A percentile compares a stretch with the other conserved stretches of the same genome.
Conservation (phyloP, 768 basidiomycete genomes). For the Mycena chlorophos region DNA sequence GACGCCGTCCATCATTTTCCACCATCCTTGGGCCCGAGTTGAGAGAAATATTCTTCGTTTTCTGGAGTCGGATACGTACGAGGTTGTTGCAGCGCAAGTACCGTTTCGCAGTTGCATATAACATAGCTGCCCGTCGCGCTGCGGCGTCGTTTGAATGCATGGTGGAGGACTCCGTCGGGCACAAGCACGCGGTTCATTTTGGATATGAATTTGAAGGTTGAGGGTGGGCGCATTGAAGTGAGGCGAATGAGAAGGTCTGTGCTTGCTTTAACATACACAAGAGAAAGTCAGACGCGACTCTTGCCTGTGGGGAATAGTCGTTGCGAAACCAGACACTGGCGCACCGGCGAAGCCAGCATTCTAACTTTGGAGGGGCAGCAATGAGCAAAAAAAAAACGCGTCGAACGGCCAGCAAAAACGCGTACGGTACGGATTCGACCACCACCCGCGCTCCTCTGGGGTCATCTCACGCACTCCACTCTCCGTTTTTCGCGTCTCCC, state of each 20-base stretch:
- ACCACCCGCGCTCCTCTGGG: constrained; percentile 60
- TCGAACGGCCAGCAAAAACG: constrained; percentile 23
- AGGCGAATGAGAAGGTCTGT: constrained; percentile 71
- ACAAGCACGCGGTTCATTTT: background rate
- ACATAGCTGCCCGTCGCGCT: background rate
- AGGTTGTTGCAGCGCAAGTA: background rate
- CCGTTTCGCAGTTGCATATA: background rate
- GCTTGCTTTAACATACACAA: background rate
- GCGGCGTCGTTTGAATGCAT: background rate
- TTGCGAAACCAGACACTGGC: constrained; percentile 52
- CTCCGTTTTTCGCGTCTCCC: constrained; percentile 16
- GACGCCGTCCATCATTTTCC: constrained; percentile 31
- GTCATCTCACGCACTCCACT: constrained; percentile 55
- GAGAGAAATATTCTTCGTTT: background rate
- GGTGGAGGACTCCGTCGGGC: background rate
- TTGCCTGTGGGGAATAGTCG: constrained; percentile 60
- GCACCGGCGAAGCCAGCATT: constrained; percentile 67
- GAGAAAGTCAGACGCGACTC: background rate
- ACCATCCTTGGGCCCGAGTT: constrained; percentile 13
- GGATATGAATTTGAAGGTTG: constrained; percentile 9
- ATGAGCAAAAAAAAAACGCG: constrained; percentile 34
- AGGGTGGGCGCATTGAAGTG: constrained; percentile 46
- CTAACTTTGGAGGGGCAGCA: no score
- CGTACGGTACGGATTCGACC: constrained; percentile 77
- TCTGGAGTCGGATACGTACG: background rate